Conservation (phyloP, 1,284 basidiomycete genomes). For the Pholiota adiposa region DNA sequence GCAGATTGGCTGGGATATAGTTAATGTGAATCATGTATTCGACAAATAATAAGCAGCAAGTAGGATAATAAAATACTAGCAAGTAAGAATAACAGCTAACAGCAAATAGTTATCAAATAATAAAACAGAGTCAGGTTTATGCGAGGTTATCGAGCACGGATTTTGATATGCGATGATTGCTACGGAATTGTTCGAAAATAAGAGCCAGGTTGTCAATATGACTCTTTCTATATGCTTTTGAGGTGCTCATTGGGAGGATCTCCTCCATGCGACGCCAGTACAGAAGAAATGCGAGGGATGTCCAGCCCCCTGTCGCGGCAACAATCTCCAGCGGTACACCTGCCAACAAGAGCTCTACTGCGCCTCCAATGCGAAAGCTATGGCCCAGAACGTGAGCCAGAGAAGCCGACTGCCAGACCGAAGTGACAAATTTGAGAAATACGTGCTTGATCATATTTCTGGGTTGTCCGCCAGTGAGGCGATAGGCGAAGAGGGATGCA, state of each 20-base stretch:
- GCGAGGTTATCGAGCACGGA: not conserved
- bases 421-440: conserved; percentile 27
- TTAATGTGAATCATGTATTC: not conserved
- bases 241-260: conserved; percentile 26
- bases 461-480: not conserved
- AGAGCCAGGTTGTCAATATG: conserved; percentile 8
- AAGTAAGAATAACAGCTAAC: not conserved
- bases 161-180: not conserved
- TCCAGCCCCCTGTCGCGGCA: not conserved
- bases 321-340: conserved; percentile 30
- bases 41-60: not conserved
- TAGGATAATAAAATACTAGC: not conserved
- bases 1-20: not conserved
- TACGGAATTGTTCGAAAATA: conserved; percentile 19
- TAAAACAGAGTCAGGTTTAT: too few relatives aligned
- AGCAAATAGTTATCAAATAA: not conserved
- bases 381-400: conserved; percentile 30
- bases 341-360: conserved; percentile 31
- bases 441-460: conserved; percentile 16
- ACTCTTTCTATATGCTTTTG: conserved; percentile 20
- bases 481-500: conserved; percentile 22
- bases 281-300: not conserved
- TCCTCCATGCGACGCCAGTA: not conserved
- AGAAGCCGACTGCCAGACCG: conserved; percentile 17
- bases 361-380: conserved; percentile 37